These are phyloP conservation scores for Cercospora sesami DNA, from an alignment of 2,329 filamentous ascomycete genomes.

Conservation along the genomic window DNA sequence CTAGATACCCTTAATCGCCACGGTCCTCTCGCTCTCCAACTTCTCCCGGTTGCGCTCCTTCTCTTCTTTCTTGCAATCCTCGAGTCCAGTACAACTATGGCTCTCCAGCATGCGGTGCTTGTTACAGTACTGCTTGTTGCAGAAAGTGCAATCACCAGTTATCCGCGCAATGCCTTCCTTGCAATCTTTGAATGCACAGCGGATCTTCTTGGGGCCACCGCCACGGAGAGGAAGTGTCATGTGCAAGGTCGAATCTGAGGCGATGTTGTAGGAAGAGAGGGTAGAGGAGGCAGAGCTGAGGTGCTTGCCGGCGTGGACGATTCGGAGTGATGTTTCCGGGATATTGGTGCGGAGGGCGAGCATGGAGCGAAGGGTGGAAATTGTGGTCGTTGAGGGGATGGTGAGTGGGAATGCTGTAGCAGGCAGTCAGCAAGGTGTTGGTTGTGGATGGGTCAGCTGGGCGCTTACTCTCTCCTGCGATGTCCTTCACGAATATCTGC, in stretches of 20 bases:
- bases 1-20: conserved; percentile 86
- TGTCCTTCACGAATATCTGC: conserved; percentile 63
- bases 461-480: conserved; percentile 58
- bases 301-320: conserved; percentile 60
- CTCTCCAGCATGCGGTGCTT: conserved; percentile 93
- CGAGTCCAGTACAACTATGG: conserved; percentile 87
- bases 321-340: conserved; percentile 53
- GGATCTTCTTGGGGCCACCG: conserved; percentile 70
- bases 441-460: conserved; percentile 9
- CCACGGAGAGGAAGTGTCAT: conserved; percentile 59
- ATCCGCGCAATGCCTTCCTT: conserved; percentile 85
- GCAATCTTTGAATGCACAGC: conserved; percentile 88
- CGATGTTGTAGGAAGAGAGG: conserved; percentile 52
- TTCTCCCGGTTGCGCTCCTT: conserved; percentile 92
- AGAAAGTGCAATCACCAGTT: conserved; percentile 95
- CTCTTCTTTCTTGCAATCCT: conserved; percentile 97
- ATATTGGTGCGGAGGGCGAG: conserved; percentile 59
- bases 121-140: conserved; percentile 88
- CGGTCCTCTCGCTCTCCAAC: conserved; percentile 87
- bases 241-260: conserved; percentile 54
- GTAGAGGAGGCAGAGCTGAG: conserved; percentile 47
- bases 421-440: conserved; percentile 26
- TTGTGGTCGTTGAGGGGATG: conserved; percentile 55
- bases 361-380: conserved; percentile 57
- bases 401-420: conserved; percentile 57